phyloP scores from a whole-genome alignment of 2,329 filamentous ascomycete genomes.

The Monosporascus sp. region DNA sequence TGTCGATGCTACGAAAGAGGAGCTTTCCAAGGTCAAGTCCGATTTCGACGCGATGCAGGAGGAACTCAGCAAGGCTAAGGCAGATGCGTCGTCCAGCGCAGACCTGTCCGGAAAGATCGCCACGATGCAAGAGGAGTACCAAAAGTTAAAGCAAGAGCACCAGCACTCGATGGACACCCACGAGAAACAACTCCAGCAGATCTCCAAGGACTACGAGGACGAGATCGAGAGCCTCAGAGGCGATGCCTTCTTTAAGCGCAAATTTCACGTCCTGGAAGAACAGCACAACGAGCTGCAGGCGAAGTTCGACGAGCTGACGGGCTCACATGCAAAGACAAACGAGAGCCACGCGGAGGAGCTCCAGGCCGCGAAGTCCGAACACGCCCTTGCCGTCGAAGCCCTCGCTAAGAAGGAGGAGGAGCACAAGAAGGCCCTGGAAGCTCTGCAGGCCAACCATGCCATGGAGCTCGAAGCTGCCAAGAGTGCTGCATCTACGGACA shows the following conservation, averaged over 20 bases:
- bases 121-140: slow-evolving; percentile 28
- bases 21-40: slow-evolving; percentile 42
- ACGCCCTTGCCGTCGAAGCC: slow-evolving; percentile 36
- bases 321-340: slow-evolving; percentile 27
- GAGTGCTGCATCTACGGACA: slow-evolving; percentile 44
- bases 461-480: slow-evolving; percentile 55
- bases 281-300: slow-evolving; percentile 41
- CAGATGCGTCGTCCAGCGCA: slow-evolving; percentile 33
- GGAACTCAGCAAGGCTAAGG: slow-evolving; percentile 40
- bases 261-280: slow-evolving; percentile 55
- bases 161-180: slow-evolving; percentile 41
- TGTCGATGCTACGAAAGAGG: slow-evolving; percentile 32
- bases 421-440: slow-evolving; percentile 49
- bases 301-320: slow-evolving; percentile 21
- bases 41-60: slow-evolving; percentile 43
- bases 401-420: slow-evolving; percentile 47
- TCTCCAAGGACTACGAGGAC: slow-evolving; percentile 58
- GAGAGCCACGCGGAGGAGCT: slow-evolving; percentile 30
- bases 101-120: slow-evolving; percentile 20
- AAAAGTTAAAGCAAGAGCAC: slow-evolving; percentile 46
- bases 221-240: slow-evolving; percentile 60
- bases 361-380: slow-evolving; percentile 13
- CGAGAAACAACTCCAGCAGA: slow-evolving; percentile 50
- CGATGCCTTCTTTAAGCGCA: slow-evolving; percentile 59
- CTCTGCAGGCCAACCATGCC: slow-evolving; percentile 51